Percentiles rank a stretch among this genome's conserved stretches.
phyloP scores from a whole-genome alignment of 805 yeast species.

The Sugiyamaella americana region DNA sequence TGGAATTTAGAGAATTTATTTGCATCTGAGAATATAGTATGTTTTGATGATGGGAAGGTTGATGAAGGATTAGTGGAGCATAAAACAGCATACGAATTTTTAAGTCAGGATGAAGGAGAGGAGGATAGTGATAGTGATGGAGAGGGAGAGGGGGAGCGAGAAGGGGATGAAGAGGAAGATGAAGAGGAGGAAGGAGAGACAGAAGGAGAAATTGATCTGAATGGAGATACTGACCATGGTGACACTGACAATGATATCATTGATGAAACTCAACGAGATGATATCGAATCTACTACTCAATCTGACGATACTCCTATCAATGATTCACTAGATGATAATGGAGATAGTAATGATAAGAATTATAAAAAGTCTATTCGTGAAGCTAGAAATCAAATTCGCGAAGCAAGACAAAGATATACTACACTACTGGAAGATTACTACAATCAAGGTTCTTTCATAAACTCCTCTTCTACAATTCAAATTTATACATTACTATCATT shows the following conservation, averaged over 20 bases:
- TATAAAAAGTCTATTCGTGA: slow-evolving; percentile 3
- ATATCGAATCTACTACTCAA: not conserved
- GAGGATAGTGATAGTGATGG: slow-evolving; percentile 34
- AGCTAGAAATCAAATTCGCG: slow-evolving; percentile 15
- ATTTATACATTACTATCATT: slow-evolving; percentile 72
- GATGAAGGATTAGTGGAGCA: slow-evolving; percentile 53
- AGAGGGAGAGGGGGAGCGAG: slow-evolving; percentile 31
- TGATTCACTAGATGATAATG: not conserved
- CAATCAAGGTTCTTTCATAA: slow-evolving; percentile 71
- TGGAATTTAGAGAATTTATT: slow-evolving; percentile 93
- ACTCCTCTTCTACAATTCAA: slow-evolving; percentile 70
- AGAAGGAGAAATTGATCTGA: slow-evolving; percentile 14
- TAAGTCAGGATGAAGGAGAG: slow-evolving; percentile 35
- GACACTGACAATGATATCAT: slow-evolving; percentile 24
- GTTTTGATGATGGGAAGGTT: slow-evolving; percentile 82
- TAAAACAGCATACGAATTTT: slow-evolving; percentile 50
- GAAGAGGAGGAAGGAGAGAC: slow-evolving; percentile 21
- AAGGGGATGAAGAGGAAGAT: slow-evolving; percentile 27
- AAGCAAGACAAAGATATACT: slow-evolving; percentile 30
- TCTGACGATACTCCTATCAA: slow-evolving; percentile 1
- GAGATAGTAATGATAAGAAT: slow-evolving; percentile 16
- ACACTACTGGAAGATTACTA: slow-evolving; percentile 67
- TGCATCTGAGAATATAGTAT: slow-evolving; percentile 66
- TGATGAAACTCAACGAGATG: slow-evolving; percentile 1
- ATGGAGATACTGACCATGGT: slow-evolving; percentile 19